These are phyloP conservation scores for Phytophthora litchii DNA, from an alignment of 352 stramenopile species.

Conservation along the genomic window DNA sequence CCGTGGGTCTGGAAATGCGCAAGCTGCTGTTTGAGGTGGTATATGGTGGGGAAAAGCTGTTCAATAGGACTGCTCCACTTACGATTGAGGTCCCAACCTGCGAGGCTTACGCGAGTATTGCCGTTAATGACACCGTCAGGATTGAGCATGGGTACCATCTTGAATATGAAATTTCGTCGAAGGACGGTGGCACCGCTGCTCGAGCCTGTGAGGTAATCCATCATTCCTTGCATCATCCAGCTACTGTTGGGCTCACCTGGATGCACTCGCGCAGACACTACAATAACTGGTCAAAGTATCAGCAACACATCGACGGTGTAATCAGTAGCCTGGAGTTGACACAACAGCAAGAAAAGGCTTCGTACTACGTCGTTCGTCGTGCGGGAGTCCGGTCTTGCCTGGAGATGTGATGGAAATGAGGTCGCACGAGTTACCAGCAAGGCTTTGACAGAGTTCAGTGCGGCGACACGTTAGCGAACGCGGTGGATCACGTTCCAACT, in stretches of 20 bases:
- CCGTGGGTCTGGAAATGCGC: constrained; percentile 57
- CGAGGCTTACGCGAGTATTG: constrained; percentile 90
- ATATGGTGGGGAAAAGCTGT: constrained; percentile 83
- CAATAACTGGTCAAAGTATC: constrained; percentile 53
- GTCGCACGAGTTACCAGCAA: constrained; percentile 86
- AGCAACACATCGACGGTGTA: background rate
- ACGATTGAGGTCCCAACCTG: constrained; percentile 83
- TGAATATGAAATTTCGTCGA: constrained; percentile 87
- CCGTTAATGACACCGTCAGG: constrained; percentile 92
- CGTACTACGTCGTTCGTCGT: constrained; percentile 59
- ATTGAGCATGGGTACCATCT: constrained; percentile 94
- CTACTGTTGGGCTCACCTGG: constrained; percentile 89
- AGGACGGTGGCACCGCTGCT: constrained; percentile 67
- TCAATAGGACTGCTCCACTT: constrained; percentile 82
- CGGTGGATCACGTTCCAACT: constrained; percentile 56
- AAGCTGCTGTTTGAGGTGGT: constrained; percentile 78
- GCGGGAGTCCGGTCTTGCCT: constrained; percentile 41
- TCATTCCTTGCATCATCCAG: constrained; percentile 94
- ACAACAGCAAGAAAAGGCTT: background rate
- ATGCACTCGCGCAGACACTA: constrained; percentile 90
- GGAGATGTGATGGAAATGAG: constrained; percentile 89
- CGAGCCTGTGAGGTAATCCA: constrained; percentile 87
- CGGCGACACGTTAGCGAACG: constrained; percentile 53
- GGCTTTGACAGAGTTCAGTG: constrained; percentile 83
- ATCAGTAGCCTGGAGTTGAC: background rate